These are phyloP conservation scores for Hyphopichia khmerensis DNA, from an alignment of 1,139 yeast species.

Conservation along the genomic window DNA sequence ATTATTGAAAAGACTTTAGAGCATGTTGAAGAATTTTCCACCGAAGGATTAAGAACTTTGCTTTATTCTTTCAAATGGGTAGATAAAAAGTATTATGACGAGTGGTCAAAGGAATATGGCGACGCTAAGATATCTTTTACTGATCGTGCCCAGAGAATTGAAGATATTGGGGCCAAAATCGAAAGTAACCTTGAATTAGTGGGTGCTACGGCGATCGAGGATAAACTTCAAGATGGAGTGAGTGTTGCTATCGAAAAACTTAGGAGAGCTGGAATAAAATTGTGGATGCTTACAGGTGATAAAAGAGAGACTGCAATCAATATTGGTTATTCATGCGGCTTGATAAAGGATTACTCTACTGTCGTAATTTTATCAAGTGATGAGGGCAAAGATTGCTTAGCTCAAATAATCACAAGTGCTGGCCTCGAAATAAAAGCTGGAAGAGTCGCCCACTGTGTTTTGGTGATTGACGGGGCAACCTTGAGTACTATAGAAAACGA, in stretches of 20 bases:
- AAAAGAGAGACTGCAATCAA: constrained; percentile 97
- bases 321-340: constrained; percentile 90
- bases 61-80: constrained; percentile 81
- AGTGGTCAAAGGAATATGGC: constrained; percentile 67
- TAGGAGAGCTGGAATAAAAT: constrained; percentile 86
- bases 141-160: constrained; percentile 67
- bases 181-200: constrained; percentile 66
- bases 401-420: constrained; percentile 58
- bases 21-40: constrained; percentile 90
- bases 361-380: constrained; percentile 72
- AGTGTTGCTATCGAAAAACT: constrained; percentile 91
- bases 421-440: constrained; percentile 62
- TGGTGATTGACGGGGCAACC: constrained; percentile 91
- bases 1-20: constrained; percentile 81
- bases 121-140: constrained; percentile 76
- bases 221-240: constrained; percentile 93
- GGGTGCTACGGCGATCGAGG: constrained; percentile 98
- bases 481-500: constrained; percentile 71
- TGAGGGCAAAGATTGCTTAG: constrained; percentile 49
- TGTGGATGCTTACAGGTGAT: constrained; percentile 99
- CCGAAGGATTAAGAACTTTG: constrained; percentile 90
- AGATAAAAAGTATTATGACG: constrained; percentile 53
- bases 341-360: constrained; percentile 90
- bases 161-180: constrained; percentile 66
- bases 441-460: constrained; percentile 86